A percentile compares a stretch with the other conserved stretches of the same genome.
Conservation (phyloP, 257 asterid genomes). For the Solanum piurae region DNA sequence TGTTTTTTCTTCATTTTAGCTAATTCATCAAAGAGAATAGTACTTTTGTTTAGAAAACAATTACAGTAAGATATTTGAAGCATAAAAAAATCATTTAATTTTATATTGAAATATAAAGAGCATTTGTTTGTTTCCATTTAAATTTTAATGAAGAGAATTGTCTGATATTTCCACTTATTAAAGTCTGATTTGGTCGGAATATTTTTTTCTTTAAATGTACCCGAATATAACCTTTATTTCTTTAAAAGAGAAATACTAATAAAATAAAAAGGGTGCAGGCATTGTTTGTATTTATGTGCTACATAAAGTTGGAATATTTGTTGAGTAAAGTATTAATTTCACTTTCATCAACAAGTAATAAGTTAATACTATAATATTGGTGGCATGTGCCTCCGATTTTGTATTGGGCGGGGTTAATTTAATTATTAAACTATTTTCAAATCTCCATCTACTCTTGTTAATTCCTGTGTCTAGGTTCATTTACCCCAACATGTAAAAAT, state of each 20-base stretch:
- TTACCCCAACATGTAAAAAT: neutral
- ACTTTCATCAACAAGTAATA: neutral
- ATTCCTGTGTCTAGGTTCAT: neutral
- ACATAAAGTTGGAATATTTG: neutral
- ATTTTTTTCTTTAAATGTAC: neutral
- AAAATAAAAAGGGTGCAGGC: neutral
- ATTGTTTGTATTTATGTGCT: neutral
- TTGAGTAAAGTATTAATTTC: neutral
- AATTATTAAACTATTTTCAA: neutral
- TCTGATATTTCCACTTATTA: neutral
- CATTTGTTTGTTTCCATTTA: neutral
- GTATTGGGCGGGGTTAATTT: neutral
- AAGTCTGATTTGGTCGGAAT: neutral
- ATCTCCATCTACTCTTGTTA: neutral
- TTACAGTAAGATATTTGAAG: too few species aligned
- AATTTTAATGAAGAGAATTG: neutral
- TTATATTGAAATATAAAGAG: neutral
- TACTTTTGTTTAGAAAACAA: too few species aligned
- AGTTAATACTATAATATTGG: neutral
- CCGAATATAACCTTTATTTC: neutral
- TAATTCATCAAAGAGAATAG: neutral
- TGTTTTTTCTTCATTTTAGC: neutral
- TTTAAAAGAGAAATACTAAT: neutral
- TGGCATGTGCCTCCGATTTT: neutral
- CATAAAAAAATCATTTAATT: too few species aligned